phyloP scores from a whole-genome alignment of 805 yeast species.

The Myxozyma mucilagina region DNA sequence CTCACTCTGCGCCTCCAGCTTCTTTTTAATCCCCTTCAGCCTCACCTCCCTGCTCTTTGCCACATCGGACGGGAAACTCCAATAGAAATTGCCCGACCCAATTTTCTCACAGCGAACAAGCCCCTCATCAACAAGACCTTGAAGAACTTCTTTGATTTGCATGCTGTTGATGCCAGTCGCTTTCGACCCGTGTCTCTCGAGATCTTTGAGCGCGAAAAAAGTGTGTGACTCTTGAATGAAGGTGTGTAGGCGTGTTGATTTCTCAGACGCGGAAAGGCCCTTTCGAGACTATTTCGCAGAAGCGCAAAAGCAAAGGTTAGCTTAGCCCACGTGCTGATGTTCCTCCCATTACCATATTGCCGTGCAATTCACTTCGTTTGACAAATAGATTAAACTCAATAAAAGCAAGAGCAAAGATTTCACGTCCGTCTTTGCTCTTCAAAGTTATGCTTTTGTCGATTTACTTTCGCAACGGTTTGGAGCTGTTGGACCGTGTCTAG shows the following conservation, averaged over 20 bases:
- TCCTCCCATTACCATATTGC: too few species aligned
- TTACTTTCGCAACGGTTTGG: too few species aligned
- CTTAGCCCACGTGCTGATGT: not conserved
- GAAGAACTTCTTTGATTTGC: conserved; percentile 55
- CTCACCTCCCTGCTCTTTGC: conserved; percentile 21
- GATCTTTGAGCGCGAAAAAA: conserved; percentile 46
- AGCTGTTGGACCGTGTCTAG: too few species aligned
- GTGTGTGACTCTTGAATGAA: conserved; percentile 28
- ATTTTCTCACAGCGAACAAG: conserved; percentile 55
- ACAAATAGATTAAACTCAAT: too few species aligned
- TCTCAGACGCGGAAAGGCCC: conserved; percentile 31
- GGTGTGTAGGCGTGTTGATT: conserved; percentile 19
- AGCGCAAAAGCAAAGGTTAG: too few species aligned
- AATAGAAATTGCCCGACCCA: conserved; percentile 48
- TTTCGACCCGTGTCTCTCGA: conserved; percentile 51
- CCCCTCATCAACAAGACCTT: conserved; percentile 51
- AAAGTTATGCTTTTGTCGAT: too few species aligned
- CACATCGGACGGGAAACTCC: conserved; percentile 32
- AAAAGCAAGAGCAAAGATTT: too few species aligned
- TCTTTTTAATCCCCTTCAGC: conserved; percentile 14
- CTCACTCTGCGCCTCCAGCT: conserved; percentile 12
- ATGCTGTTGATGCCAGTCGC: conserved; percentile 53
- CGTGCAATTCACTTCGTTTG: too few species aligned
- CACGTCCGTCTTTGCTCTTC: too few species aligned
- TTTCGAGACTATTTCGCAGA: conserved; percentile 24